Conservation (phyloP, 148 eudicot species). For the Gaultheria prostrata region DNA sequence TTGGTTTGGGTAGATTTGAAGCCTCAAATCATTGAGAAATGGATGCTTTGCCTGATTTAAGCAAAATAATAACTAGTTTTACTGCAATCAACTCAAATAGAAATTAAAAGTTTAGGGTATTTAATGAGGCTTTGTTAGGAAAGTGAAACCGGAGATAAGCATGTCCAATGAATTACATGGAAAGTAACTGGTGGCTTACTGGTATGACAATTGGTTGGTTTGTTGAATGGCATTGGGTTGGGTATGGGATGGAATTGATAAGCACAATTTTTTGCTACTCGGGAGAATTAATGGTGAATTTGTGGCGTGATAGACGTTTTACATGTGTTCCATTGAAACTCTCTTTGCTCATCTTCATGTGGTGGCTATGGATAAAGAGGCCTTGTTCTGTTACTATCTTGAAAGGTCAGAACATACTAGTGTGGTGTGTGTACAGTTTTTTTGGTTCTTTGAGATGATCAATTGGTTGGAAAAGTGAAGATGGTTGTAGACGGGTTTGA, state of each 20-base stretch:
- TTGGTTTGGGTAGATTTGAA: slow-evolving; percentile 1
- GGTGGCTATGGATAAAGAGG: not conserved
- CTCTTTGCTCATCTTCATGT: not conserved
- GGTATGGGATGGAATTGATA: not conserved
- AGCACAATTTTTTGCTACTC: not conserved
- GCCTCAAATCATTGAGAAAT: not conserved
- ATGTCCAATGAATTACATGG: not conserved
- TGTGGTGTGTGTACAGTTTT: not conserved
- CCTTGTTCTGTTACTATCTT: not conserved
- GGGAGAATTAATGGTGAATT: not conserved
- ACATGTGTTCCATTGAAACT: not conserved
- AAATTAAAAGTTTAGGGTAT: not conserved
- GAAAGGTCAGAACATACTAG: not conserved
- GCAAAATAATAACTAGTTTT: not conserved
- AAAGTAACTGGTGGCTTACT: not conserved
- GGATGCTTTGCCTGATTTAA: not conserved
- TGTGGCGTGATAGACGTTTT: not conserved
- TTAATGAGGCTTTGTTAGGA: not conserved
- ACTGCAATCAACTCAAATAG: not conserved
- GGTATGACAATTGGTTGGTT: not conserved
- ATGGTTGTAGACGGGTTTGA: not conserved
- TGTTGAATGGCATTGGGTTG: not conserved
- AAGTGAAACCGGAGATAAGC: not conserved
- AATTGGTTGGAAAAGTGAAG: not conserved
- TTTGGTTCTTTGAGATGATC: not conserved